Conservation (phyloP, 331 rosid species). For the Rhamnella rubrinervis region DNA sequence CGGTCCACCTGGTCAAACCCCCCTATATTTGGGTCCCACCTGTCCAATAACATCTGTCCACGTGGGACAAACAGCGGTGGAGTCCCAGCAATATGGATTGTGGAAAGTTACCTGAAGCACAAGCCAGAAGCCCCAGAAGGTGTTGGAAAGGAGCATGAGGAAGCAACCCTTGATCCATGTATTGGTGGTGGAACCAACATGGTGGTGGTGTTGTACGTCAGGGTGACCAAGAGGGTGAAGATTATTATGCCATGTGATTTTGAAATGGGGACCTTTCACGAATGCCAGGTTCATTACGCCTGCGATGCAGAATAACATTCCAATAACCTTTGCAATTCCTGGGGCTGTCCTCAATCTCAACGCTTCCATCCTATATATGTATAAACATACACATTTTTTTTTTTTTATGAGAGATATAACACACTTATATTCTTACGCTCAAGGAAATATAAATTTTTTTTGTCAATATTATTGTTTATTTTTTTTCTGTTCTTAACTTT, state of each 20-base stretch:
- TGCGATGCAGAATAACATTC: conserved; percentile 49
- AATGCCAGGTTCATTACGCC: conserved; percentile 67
- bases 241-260: conserved; percentile 16
- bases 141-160: conserved; percentile 61
- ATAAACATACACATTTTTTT: too few species aligned
- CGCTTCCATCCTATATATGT: conserved; percentile 47
- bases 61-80: too few species aligned
- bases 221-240: conserved; percentile 30
- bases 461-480: too few species aligned
- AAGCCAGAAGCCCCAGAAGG: conserved; percentile 63
- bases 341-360: conserved; percentile 46
- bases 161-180: conserved; percentile 76
- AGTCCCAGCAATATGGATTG: neutral
- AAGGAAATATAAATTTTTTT: too few species aligned
- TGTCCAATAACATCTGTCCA: too few species aligned
- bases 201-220: conserved; percentile 18
- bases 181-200: conserved; percentile 21
- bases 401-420: too few species aligned
- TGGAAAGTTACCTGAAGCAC: conserved; percentile 57
- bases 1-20: too few species aligned
- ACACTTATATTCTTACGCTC: too few species aligned
- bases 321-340: conserved; percentile 64
- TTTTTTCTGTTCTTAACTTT: too few species aligned
- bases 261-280: conserved; percentile 59
- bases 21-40: too few species aligned